Evolutionary conservation across 768 basidiomycete genomes (phyloP).

Genomic region (Thelephora ganbajun): DNA sequence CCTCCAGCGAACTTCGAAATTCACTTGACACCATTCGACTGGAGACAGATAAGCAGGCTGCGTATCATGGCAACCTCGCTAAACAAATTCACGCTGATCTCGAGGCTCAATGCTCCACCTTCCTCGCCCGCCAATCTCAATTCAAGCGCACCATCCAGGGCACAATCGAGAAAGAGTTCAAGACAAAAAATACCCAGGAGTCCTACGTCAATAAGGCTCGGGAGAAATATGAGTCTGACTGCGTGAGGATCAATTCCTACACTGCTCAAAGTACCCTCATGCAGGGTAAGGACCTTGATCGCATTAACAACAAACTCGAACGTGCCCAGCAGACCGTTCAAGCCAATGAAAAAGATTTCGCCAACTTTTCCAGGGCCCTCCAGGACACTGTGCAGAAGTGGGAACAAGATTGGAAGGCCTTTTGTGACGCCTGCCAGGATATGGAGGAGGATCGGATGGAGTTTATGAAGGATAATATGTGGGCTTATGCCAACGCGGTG

Average conservation of each 20-base stretch:
- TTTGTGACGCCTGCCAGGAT: constrained; percentile 93
- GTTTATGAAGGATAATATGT: constrained; percentile 89
- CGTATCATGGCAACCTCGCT: constrained; percentile 59
- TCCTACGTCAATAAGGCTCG: constrained; percentile 76
- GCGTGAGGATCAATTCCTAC: constrained; percentile 84
- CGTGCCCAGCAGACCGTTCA: constrained; percentile 82
- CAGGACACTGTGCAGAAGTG: constrained; percentile 72
- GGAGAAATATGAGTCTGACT: constrained; percentile 89
- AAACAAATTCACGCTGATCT: constrained; percentile 64
- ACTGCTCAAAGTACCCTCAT: constrained; percentile 84
- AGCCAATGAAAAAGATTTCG: constrained; percentile 84
- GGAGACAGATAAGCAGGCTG: constrained; percentile 77
- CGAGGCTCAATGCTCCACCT: constrained; percentile 48
- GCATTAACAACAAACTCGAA: constrained; percentile 76
- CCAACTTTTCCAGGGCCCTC: constrained; percentile 70
- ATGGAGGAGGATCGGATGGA: constrained; percentile 90
- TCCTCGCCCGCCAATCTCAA: constrained; percentile 49
- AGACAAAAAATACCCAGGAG: constrained; percentile 79
- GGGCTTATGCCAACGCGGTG: constrained; percentile 94
- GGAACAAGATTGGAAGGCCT: constrained; percentile 89
- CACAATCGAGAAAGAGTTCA: constrained; percentile 81
- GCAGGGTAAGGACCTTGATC: constrained; percentile 90
- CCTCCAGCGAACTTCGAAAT: constrained; percentile 58
- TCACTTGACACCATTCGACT: constrained; percentile 65
- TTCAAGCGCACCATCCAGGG: constrained; percentile 64